Evolutionary conservation across 2,329 filamentous ascomycete genomes (phyloP).

Genomic region (Pyrenochaeta sp.): DNA sequence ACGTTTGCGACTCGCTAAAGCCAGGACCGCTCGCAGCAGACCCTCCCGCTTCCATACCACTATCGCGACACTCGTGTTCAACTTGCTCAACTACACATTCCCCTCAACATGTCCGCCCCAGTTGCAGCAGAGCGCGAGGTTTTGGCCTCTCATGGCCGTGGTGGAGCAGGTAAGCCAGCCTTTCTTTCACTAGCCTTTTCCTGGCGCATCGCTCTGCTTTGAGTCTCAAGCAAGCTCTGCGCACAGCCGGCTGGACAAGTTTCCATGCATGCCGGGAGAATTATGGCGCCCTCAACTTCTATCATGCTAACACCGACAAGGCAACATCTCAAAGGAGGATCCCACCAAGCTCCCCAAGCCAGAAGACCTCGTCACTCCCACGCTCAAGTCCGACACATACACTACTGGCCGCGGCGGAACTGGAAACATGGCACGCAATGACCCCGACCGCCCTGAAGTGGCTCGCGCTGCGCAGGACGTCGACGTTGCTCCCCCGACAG

Average conservation of each 20-base stretch:
- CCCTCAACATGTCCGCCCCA: too few relatives aligned
- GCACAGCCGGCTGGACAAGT: too few relatives aligned
- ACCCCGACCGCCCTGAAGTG: slow-evolving; percentile 69
- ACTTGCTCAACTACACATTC: too few relatives aligned
- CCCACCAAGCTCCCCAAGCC: slow-evolving; percentile 41
- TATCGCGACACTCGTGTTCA: background rate
- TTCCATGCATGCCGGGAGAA: too few relatives aligned
- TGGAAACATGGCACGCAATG: slow-evolving; percentile 85
- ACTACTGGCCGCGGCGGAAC: slow-evolving; percentile 89
- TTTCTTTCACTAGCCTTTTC: slow-evolving; percentile 3
- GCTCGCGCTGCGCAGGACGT: slow-evolving; percentile 87
- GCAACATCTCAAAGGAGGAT: slow-evolving; percentile 57
- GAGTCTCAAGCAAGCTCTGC: too few relatives aligned
- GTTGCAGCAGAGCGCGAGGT: slow-evolving; percentile 33
- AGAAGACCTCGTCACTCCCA: slow-evolving; percentile 79
- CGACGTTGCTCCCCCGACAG: slow-evolving; percentile 60
- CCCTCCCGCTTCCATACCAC: slow-evolving; percentile 2
- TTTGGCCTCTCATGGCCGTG: slow-evolving; percentile 71
- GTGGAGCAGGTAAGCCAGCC: slow-evolving; percentile 68
- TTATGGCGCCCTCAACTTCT: too few relatives aligned
- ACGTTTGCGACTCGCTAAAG: slow-evolving; percentile 13
- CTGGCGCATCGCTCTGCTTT: background rate
- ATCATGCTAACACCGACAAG: slow-evolving; percentile 32
- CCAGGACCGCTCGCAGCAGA: slow-evolving; percentile 1
- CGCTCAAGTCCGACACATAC: slow-evolving; percentile 81